Percentiles rank a stretch among this genome's conserved stretches.
Conservation (phyloP, 805 yeast genomes). For the Candida incommunis region DNA sequence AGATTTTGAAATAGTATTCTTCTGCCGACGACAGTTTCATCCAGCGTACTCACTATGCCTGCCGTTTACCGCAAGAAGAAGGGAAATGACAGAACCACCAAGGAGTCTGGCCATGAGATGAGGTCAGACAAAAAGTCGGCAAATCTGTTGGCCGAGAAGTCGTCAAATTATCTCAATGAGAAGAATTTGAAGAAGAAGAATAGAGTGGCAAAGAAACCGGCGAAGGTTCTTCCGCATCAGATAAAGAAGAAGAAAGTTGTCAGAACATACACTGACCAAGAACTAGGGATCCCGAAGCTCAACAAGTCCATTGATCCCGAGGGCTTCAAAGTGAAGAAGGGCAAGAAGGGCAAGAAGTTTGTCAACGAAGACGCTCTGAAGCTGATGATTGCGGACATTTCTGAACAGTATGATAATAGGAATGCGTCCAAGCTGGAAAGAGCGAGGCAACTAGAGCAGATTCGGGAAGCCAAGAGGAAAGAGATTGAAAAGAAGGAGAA, state of each 20-base stretch:
- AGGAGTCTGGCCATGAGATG: conserved; percentile 13
- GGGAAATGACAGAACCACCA: background rate
- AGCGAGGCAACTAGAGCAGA: conserved; percentile 76
- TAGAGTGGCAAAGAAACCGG: conserved; percentile 8
- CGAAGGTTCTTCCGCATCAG: conserved; percentile 4
- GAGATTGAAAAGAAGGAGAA: conserved; percentile 80
- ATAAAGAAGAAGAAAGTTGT: conserved; percentile 17
- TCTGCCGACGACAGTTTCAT: no score
- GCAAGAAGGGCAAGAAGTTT: conserved; percentile 62
- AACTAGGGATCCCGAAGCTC: conserved; percentile 62
- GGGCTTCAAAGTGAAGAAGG: conserved; percentile 61
- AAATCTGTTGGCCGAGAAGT: conserved; percentile 10
- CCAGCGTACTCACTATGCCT: no score
- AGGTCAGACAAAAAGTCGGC: conserved; percentile 12
- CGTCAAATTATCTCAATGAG: conserved; percentile 7
- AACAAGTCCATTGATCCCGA: conserved; percentile 71
- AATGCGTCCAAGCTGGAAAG: conserved; percentile 85
- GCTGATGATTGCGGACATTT: conserved; percentile 65
- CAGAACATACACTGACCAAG: conserved; percentile 51
- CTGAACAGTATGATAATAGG: conserved; percentile 62
- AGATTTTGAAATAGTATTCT: no score
- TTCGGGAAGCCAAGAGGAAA: conserved; percentile 71
- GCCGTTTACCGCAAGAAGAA: no score
- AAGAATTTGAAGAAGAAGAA: conserved; percentile 8
- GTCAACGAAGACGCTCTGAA: conserved; percentile 54